phyloP scores from a whole-genome alignment of 768 basidiomycete species.

The Cubamyces sp. region DNA sequence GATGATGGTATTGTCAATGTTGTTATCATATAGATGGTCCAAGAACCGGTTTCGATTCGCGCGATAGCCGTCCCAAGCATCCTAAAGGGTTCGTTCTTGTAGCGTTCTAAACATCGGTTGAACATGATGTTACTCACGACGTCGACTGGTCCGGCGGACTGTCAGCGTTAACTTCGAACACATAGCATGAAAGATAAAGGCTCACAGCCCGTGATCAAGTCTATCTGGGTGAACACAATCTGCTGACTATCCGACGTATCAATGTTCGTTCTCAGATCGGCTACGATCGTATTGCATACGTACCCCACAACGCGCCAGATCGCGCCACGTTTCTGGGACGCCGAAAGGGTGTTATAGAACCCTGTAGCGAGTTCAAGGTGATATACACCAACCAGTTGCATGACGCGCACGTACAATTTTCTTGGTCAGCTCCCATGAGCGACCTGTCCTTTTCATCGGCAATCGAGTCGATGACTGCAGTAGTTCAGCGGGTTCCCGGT shows the following conservation, averaged over 20 bases:
- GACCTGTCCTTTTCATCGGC: constrained; percentile 49
- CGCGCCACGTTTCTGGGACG: constrained; percentile 51
- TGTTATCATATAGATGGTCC: constrained; percentile 50
- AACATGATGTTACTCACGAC: constrained; percentile 26
- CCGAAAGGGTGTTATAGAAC: constrained; percentile 51
- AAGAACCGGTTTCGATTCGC: constrained; percentile 56
- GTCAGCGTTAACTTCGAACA: not conserved
- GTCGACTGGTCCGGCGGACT: constrained; percentile 23
- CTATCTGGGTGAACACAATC: constrained; percentile 56
- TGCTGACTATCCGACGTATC: constrained; percentile 46
- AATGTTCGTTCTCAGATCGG: too few species aligned
- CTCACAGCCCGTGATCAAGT: constrained; percentile 42
- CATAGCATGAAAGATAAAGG: constrained; percentile 4
- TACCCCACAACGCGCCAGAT: constrained; percentile 60
- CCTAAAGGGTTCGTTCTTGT: constrained; percentile 34
- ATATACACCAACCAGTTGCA: not conserved
- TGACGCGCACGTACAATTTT: constrained; percentile 45
- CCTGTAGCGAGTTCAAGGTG: constrained; percentile 35
- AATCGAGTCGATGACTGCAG: constrained; percentile 48
- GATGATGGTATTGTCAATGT: constrained; percentile 57
- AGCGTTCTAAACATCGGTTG: not conserved
- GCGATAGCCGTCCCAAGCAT: constrained; percentile 64
- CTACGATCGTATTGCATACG: not conserved
- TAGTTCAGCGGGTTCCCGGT: not conserved
- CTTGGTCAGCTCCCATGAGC: constrained; percentile 58